These are phyloP conservation scores for Grigorovia jiainica DNA, from an alignment of 805 yeast genomes.

Conservation along the genomic window DNA sequence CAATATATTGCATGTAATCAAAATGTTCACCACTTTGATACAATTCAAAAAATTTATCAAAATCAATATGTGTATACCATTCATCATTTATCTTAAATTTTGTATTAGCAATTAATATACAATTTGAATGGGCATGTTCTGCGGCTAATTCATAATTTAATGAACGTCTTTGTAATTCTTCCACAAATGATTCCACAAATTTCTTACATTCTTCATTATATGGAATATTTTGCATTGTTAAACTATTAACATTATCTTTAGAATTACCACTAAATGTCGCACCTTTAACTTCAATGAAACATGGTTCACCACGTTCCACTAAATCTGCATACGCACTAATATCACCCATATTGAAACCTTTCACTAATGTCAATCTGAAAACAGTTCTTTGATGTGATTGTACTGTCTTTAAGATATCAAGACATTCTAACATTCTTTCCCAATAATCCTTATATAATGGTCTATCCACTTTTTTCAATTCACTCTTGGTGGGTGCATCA, in stretches of 20 bases:
- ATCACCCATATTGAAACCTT: conserved; percentile 84
- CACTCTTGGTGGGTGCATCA: conserved; percentile 83
- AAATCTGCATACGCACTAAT: conserved; percentile 76
- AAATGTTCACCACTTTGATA: conserved; percentile 56
- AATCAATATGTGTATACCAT: conserved; percentile 89
- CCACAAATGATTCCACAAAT: conserved; percentile 57
- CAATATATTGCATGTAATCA: conserved; percentile 69
- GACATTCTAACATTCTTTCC: conserved; percentile 76
- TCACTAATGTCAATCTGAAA: conserved; percentile 80
- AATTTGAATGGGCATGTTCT: conserved; percentile 92
- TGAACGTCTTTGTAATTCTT: conserved; percentile 56
- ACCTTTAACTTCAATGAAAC: conserved; percentile 87
- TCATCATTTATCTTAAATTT: conserved; percentile 59
- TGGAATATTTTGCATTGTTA: conserved; percentile 93
- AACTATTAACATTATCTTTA: conserved; percentile 70
- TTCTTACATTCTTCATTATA: conserved; percentile 81
- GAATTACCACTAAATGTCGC: conserved; percentile 94
- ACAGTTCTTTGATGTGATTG: conserved; percentile 85
- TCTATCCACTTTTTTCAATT: conserved; percentile 74
- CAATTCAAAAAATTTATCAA: conserved; percentile 62
- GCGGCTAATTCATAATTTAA: conserved; percentile 78
- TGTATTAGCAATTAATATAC: conserved; percentile 71
- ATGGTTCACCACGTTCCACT: conserved; percentile 72
- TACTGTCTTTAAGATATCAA: conserved; percentile 63
- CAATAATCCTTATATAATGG: conserved; percentile 87